phyloP scores from a whole-genome alignment of 768 basidiomycete species.

The Lentinus brumalis region DNA sequence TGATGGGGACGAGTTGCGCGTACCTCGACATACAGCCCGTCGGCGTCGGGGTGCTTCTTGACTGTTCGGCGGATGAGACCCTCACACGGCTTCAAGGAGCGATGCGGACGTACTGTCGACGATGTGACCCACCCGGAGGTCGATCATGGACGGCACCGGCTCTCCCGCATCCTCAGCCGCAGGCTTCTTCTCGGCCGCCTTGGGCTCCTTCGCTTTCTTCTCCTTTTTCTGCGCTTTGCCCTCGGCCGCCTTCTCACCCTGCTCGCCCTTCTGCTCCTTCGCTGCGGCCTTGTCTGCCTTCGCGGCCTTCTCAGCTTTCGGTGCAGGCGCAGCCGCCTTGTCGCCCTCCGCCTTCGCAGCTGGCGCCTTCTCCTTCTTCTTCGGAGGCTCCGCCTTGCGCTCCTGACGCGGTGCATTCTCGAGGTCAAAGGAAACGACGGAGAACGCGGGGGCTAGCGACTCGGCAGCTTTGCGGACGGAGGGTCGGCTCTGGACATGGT shows the following conservation, averaged over 20 bases:
- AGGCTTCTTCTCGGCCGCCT: conserved; percentile 24
- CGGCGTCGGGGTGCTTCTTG: conserved; percentile 95
- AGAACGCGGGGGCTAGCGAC: conserved; percentile 53
- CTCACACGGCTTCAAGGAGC: background rate
- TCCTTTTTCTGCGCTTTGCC: conserved; percentile 39
- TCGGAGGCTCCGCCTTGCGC: conserved; percentile 69
- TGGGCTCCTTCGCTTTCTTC: conserved; percentile 24
- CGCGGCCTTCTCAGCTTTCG: background rate
- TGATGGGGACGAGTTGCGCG: conserved; percentile 7
- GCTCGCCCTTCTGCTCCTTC: conserved; percentile 31
- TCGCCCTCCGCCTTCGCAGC: conserved; percentile 29
- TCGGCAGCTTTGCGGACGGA: conserved; percentile 61
- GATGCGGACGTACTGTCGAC: conserved; percentile 67
- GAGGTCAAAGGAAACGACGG: conserved; percentile 67
- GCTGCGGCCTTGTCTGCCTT: conserved; percentile 30
- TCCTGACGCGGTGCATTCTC: conserved; percentile 73
- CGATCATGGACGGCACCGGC: conserved; percentile 95
- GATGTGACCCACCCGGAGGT: conserved; percentile 91
- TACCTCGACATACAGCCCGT: conserved; percentile 95
- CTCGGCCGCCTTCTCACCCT: conserved; percentile 28
- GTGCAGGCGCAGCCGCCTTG: conserved; percentile 24
- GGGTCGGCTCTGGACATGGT: conserved; percentile 82
- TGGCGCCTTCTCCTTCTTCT: conserved; percentile 68
- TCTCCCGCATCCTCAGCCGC: conserved; percentile 70
- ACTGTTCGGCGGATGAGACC: conserved; percentile 48